Base-by-base conservation (phyloP, 495 filamentous ascomycete species). In the Podospora didyma region DNA sequence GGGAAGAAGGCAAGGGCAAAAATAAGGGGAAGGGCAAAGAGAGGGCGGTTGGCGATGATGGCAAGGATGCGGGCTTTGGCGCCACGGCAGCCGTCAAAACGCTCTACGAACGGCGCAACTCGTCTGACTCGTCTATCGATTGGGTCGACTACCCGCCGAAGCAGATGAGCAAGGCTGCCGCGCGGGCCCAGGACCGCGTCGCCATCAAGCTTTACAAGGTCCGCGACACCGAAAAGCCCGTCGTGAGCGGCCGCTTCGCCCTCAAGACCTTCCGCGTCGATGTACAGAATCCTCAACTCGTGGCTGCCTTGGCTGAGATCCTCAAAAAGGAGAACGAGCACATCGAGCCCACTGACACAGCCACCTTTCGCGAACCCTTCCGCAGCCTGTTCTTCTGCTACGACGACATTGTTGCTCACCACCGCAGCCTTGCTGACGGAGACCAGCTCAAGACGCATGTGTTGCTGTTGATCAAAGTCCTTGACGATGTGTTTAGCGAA, bases 101-200 rank as follows among this genome's bases (percentile, higher is more conserved):
- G 0, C 51, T 69, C 6, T 69, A 72, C 50, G 68, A 71, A 49
- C 70, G 70, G 2, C 67, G 66, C 47, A 46, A 50, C 46, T 65
- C 60, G 45, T 35, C 41, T 20, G 53, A 53, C 16, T 47, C 37
- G 44, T 19, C 42, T 53, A 66, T 50, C 51, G 58, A 73, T 52
- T 75, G 72, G 72, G 66, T 72, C 39, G 71, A 75, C 46, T 71
- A 65, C 46, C 72, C 72, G n/a, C 70, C 69, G 17, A 62, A 61
- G 52, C 69, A 72, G 63, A 52, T 72, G 24, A 67, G 59, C 61
- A 67, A 66, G 39, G 65, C 59, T 51, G 62, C 61, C 5, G 65
- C 66, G 46, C 68, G 65, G 49, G 64, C 64, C 17, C 63, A 76
- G 50, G 60, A 67, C 53, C 62, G 67, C 26, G 70, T 71, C 21